Base-by-base conservation (phyloP, 306 rosid genomes). In the Castanopsis chinensis region DNA sequence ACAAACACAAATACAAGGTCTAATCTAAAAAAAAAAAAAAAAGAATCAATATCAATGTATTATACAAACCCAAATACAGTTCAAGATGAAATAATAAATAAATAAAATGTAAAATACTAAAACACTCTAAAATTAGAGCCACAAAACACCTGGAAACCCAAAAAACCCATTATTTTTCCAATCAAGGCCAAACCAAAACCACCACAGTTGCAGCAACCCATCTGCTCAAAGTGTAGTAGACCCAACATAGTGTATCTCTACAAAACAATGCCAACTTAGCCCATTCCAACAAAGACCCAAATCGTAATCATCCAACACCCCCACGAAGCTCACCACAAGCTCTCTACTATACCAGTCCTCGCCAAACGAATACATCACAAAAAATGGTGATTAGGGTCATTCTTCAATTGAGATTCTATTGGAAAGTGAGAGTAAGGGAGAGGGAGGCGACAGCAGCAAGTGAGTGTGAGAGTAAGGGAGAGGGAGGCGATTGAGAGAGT, bases 321-420 rank as follows among this genome's bases (percentile, higher is more conserved):
- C 0, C 95, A 94, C 85, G 99, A 94, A 43, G 86, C 97, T 6
- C 85, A 81, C 11, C 97, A 94, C 91, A 91, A 90, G 84, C 97
- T 92, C 79, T 92, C 97, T 87, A 94, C 99, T 59, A 92, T 97
- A 1, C 99, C 92, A 1, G 11, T 94, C 82, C 93, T 92, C 79
- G 84, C 89, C 79, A 83, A 82, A 60, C 80, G 92, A 37, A 37
- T 37, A 6, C 45, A 7, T 37, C 45, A 37, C 11, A 7, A 37
- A 37, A 35, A 37, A 7, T 7, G 45, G 45, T 37, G 45, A 37
- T 7, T 37, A 37, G 45, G 45, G 45, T 37, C 11, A 7, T 37
- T 37, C 45, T 7, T 37, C 45, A 37, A 37, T 37, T 37, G 11
- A 37, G 45, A 7, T 37, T 37, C 45, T 37, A 37, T 37, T 7